These are phyloP conservation scores for Seiridium unicorne DNA, from an alignment of 2,329 filamentous ascomycete genomes.

Conservation along the genomic window DNA sequence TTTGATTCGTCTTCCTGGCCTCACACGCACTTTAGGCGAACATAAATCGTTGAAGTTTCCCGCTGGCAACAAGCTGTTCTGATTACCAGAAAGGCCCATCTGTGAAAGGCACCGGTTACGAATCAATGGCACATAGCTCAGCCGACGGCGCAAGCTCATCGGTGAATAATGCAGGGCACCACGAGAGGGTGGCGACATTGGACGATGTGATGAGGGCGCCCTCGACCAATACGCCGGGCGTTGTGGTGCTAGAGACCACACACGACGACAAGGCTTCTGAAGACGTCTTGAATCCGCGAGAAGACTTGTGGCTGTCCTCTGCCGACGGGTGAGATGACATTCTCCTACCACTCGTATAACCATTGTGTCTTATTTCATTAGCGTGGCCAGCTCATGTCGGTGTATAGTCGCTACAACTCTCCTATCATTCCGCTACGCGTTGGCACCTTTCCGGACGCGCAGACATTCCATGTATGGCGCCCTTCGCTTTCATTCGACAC, in stretches of 20 bases:
- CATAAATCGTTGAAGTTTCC: too few species aligned
- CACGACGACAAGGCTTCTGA: constrained; percentile 27
- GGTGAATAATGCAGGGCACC: not conserved
- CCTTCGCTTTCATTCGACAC: not conserved
- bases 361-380: constrained; percentile 6
- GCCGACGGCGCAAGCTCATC: constrained; percentile 2
- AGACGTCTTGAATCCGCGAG: constrained; percentile 35
- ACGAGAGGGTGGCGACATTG: constrained; percentile 26
- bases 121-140: not conserved
- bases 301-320: constrained; percentile 49
- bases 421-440: constrained; percentile 43
- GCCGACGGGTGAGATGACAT: constrained; percentile 40
- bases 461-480: constrained; percentile 38
- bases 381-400: not conserved
- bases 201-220: constrained; percentile 40
- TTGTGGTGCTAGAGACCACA: constrained; percentile 36
- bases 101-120: not conserved
- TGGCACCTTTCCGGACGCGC: constrained; percentile 35
- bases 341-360: not conserved
- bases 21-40: not conserved
- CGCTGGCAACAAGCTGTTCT: too few species aligned
- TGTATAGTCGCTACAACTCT: constrained; percentile 40
- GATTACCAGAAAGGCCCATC: too few species aligned
- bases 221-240: constrained; percentile 31
- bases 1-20: not conserved